Percentiles rank a stretch among this genome's conserved stretches.
Evolutionary conservation across 2,329 filamentous ascomycete species (phyloP).

Genomic region (Fusarium sublunatum): DNA sequence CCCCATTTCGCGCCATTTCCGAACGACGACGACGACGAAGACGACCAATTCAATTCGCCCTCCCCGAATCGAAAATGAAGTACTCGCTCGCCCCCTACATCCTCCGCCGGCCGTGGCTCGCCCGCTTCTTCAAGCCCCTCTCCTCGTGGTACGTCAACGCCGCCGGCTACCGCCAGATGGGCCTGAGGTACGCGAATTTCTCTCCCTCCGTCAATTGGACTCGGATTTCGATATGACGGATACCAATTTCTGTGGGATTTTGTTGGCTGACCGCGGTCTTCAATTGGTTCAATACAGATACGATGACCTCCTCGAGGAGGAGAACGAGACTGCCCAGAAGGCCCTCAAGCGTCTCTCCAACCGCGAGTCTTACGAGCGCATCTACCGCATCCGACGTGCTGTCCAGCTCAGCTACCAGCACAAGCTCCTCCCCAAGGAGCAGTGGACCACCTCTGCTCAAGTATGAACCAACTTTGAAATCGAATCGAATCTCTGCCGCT

Average conservation of each 20-base stretch:
- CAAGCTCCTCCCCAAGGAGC: conserved; percentile 70
- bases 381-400: conserved; percentile 96
- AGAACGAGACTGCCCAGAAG: conserved; percentile 85
- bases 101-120: conserved; percentile 86
- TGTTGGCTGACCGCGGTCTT: conserved; percentile 41
- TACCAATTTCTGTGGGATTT: not conserved
- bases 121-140: conserved; percentile 78
- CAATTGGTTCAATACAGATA: conserved; percentile 65
- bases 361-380: conserved; percentile 94
- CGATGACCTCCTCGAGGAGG: conserved; percentile 95
- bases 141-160: conserved; percentile 90
- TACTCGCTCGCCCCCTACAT: conserved; percentile 80
- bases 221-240: not conserved
- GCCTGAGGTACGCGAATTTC: conserved; percentile 75
- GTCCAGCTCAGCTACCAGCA: conserved; percentile 78
- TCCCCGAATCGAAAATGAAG: conserved; percentile 67
- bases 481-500: not conserved
- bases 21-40: conserved; percentile 42
- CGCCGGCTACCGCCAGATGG: conserved; percentile 91
- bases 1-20: conserved; percentile 52
- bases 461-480: conserved; percentile 48
- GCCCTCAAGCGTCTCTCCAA: conserved; percentile 90
- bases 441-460: conserved; percentile 70
- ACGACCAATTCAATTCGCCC: conserved; percentile 41
- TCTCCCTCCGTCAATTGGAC: conserved; percentile 37